Evolutionary conservation across 75 land plant species (phyloP).

Genomic region (Isoetes taiwanensis): DNA sequence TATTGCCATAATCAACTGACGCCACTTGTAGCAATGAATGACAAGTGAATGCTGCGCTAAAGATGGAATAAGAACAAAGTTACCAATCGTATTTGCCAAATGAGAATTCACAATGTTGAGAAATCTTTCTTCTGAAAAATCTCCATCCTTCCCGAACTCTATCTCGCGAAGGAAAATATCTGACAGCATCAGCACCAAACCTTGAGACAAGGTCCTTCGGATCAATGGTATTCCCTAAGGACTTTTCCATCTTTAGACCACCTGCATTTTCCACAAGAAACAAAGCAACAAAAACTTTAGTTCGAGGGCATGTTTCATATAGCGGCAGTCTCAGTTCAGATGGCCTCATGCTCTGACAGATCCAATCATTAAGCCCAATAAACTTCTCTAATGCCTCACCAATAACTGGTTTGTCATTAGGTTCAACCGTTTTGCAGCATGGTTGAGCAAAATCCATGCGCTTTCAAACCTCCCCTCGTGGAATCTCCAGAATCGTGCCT

Average conservation of each 20-base stretch:
- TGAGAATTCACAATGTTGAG: conserved; percentile 82
- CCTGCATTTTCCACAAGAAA: conserved; percentile 72
- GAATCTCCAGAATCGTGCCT: too few species aligned
- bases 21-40: conserved; percentile 1
- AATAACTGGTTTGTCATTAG: too few species aligned
- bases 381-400: too few species aligned
- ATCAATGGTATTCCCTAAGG: conserved; percentile 89
- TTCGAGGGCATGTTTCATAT: too few species aligned
- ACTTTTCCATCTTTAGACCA: conserved; percentile 99
- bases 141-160: conserved; percentile 94
- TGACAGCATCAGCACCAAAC: conserved; percentile 91
- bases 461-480: too few species aligned
- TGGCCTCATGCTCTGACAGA: too few species aligned
- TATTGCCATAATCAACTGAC: too few species aligned
- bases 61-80: not conserved
- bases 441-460: too few species aligned
- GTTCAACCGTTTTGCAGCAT: too few species aligned
- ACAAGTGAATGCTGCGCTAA: not conserved
- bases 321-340: too few species aligned
- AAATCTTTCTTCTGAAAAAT: conserved; percentile 89
- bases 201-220: conserved; percentile 67
- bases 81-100: conserved; percentile 94
- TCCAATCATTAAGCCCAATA: too few species aligned
- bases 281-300: too few species aligned
- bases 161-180: conserved; percentile 90